A percentile compares a stretch with the other conserved stretches of the same genome.
Conservation (phyloP, 2,329 filamentous ascomycete genomes). For the Hypoxylon sp. region DNA sequence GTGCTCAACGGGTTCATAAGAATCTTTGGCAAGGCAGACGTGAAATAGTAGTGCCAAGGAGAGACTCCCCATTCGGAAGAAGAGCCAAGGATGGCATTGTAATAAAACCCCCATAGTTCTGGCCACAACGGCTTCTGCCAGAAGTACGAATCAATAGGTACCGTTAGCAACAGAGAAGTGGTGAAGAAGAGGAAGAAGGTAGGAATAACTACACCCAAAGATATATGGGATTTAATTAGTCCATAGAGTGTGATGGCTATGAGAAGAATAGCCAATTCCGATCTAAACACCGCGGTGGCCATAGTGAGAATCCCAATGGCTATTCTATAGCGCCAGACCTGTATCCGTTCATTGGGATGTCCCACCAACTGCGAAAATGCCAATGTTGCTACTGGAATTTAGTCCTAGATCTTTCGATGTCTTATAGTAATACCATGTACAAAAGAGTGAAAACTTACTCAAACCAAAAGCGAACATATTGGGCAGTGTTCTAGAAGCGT, state of each 20-base stretch:
- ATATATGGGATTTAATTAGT: conserved; percentile 59
- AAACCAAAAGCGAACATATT: conserved; percentile 97
- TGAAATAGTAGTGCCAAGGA: conserved; percentile 89
- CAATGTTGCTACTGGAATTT: conserved; percentile 69
- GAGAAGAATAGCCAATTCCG: conserved; percentile 88
- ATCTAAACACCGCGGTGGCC: conserved; percentile 87
- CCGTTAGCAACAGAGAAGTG: conserved; percentile 77
- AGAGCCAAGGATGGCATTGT: conserved; percentile 88
- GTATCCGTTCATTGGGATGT: conserved; percentile 53
- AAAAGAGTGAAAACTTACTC: conserved; percentile 68
- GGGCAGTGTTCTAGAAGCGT: conserved; percentile 89
- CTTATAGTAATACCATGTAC: too few relatives aligned
- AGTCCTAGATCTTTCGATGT: not conserved
- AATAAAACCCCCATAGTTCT: conserved; percentile 89
- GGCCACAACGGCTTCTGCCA: conserved; percentile 93
- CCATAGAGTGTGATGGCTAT: conserved; percentile 76
- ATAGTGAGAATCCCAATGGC: conserved; percentile 83
- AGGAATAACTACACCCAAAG: conserved; percentile 66
- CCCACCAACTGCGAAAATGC: conserved; percentile 68
- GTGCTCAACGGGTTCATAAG: conserved; percentile 82
- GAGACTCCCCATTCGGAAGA: conserved; percentile 90
- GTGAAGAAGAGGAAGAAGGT: conserved; percentile 75
- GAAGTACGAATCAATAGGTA: conserved; percentile 90
- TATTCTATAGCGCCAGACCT: conserved; percentile 68
- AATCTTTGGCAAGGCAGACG: conserved; percentile 83